Conservation (phyloP, 768 basidiomycete genomes). For the Tricholoma sp. region DNA sequence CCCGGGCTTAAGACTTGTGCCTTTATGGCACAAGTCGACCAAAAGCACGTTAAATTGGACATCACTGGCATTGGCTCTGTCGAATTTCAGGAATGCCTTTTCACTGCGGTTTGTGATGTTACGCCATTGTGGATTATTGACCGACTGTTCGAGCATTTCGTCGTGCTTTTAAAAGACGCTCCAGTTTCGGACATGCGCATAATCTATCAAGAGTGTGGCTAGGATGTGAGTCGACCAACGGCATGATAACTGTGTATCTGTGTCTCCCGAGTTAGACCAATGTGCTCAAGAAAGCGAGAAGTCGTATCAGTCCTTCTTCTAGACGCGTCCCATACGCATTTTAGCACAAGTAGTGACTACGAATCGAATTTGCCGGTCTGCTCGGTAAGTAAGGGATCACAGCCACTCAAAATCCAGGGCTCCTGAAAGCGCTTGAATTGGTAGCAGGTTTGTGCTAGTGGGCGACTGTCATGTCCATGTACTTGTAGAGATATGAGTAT, state of each 20-base stretch:
- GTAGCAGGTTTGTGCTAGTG: too few relatives aligned
- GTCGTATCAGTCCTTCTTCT: too few relatives aligned
- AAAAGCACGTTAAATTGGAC: slow-evolving; percentile 11
- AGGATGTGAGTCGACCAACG: slow-evolving; percentile 11
- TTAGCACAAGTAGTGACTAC: too few relatives aligned
- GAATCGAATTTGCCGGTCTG: too few relatives aligned
- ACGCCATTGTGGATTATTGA: background rate
- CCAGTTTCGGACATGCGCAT: slow-evolving; percentile 13
- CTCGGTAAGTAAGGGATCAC: too few relatives aligned
- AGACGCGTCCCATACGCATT: too few relatives aligned
- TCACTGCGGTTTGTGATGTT: background rate
- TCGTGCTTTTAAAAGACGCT: slow-evolving; percentile 20
- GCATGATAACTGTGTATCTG: slow-evolving; percentile 9
- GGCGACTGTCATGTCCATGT: too few relatives aligned
- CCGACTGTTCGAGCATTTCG: slow-evolving; percentile 4
- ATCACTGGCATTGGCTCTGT: background rate
- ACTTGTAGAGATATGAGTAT: too few relatives aligned
- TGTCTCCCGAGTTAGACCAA: too few relatives aligned
- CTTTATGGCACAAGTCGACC: slow-evolving; percentile 2
- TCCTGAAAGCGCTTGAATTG: too few relatives aligned
- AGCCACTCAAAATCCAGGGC: too few relatives aligned
- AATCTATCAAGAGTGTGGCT: background rate
- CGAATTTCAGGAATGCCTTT: background rate
- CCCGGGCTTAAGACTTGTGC: slow-evolving; percentile 9
- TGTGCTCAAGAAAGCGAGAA: background rate